Evolutionary conservation across 495 filamentous ascomycete species (phyloP).

Genomic region (Podospora australis): DNA sequence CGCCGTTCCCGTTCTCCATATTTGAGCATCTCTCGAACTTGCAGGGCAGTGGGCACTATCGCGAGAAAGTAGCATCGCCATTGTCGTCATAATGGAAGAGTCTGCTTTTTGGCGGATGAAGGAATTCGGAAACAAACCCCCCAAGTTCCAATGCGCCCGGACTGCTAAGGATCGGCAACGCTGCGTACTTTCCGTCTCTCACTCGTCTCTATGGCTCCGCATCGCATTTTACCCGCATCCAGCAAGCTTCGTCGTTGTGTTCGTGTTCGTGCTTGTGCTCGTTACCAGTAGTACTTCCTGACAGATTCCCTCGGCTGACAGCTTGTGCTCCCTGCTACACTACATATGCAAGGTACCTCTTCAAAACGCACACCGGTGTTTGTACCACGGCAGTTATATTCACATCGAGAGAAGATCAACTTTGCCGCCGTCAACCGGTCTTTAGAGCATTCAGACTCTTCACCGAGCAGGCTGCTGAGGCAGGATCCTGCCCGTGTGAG

Average conservation of each 20-base stretch:
- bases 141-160: too few relatives aligned
- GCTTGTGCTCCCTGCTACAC: constrained; percentile 8
- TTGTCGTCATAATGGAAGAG: not conserved
- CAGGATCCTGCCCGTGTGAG: too few relatives aligned
- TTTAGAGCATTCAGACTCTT: constrained; percentile 3
- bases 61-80: not conserved
- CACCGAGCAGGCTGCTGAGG: too few relatives aligned
- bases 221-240: not conserved
- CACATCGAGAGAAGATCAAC: not conserved
- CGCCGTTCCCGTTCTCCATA: not conserved
- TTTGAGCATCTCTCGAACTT: not conserved
- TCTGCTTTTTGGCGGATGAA: too few relatives aligned
- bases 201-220: not conserved
- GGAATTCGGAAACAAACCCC: too few relatives aligned
- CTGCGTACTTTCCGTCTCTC: too few relatives aligned
- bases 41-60: not conserved
- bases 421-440: too few relatives aligned
- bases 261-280: not conserved
- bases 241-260: not conserved
- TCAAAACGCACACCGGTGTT: not conserved
- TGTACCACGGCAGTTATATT: not conserved
- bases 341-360: constrained; percentile 11
- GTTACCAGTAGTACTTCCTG: too few relatives aligned
- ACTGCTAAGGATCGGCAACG: too few relatives aligned
- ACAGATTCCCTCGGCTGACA: constrained; percentile 20